Evolutionary conservation across 2,329 filamentous ascomycete species (phyloP).

Genomic region (Plectosphaerella sp.): DNA sequence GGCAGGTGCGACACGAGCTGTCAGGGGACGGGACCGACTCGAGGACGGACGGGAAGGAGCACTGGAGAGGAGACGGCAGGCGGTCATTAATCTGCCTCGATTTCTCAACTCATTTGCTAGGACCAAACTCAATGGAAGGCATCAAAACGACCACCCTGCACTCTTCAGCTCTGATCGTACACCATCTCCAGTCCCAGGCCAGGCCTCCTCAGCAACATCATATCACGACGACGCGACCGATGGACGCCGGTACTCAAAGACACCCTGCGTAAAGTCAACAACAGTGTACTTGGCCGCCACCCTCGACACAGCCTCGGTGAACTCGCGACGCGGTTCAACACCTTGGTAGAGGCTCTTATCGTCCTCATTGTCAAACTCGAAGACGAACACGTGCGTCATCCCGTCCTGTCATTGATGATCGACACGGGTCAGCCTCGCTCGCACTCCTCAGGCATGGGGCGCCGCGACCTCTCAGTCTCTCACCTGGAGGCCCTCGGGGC

Average conservation of each 20-base stretch:
- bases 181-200: too few relatives aligned
- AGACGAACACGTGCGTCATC: slow-evolving; percentile 66
- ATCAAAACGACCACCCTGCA: too few relatives aligned
- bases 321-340: background rate
- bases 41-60: too few relatives aligned
- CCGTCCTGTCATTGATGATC: slow-evolving; percentile 39
- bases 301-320: slow-evolving; percentile 32
- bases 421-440: background rate
- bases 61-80: too few relatives aligned
- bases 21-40: too few relatives aligned
- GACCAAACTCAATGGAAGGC: too few relatives aligned
- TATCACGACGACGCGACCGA: background rate
- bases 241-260: slow-evolving; percentile 14
- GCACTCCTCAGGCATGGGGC: too few relatives aligned
- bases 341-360: slow-evolving; percentile 62
- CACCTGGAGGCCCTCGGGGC: slow-evolving; percentile 57
- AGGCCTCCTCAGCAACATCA: too few relatives aligned
- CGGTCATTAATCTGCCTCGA: too few relatives aligned
- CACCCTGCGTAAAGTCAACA: slow-evolving; percentile 54
- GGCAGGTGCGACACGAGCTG: too few relatives aligned
- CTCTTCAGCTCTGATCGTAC: too few relatives aligned
- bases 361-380: slow-evolving; percentile 57
- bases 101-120: too few relatives aligned
- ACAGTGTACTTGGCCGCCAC: slow-evolving; percentile 51
- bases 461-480: background rate